Evolutionary conservation across 352 stramenopile species (phyloP).

Genomic region (Pseudoperonospora humuli): DNA sequence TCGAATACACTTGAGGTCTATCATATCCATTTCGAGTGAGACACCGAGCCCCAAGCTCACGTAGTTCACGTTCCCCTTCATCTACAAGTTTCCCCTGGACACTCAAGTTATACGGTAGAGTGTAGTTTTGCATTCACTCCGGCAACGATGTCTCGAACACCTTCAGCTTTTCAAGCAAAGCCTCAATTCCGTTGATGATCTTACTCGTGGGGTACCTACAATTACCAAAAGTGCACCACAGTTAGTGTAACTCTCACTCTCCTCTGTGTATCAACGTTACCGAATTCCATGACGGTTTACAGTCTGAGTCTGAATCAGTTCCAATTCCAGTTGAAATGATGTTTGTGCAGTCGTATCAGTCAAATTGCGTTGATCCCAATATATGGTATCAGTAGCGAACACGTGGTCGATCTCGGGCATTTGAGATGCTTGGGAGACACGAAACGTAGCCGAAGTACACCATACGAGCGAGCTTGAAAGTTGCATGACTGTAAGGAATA

Average conservation of each 20-base stretch:
- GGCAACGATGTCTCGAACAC: constrained; percentile 30
- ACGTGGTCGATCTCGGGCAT: constrained; percentile 19
- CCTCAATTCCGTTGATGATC: constrained; percentile 45
- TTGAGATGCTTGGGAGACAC: not conserved
- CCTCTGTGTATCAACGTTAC: constrained; percentile 10
- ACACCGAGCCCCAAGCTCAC: constrained; percentile 24
- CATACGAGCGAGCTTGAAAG: constrained; percentile 1
- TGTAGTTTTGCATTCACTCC: constrained; percentile 55
- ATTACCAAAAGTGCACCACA: not conserved
- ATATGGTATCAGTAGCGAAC: constrained; percentile 52
- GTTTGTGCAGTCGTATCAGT: not conserved
- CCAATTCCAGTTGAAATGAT: constrained; percentile 20
- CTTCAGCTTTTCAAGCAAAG: constrained; percentile 34
- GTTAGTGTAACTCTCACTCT: not conserved
- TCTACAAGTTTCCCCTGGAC: constrained; percentile 35
- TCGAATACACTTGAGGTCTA: constrained; percentile 21
- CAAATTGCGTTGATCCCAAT: constrained; percentile 38
- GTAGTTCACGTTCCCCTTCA: constrained; percentile 31
- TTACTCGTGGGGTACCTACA: constrained; percentile 42
- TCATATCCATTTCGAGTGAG: constrained; percentile 16
- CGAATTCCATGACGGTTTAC: constrained; percentile 54
- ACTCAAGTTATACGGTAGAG: constrained; percentile 55
- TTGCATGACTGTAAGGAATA: constrained; percentile 5
- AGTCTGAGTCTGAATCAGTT: constrained; percentile 52
- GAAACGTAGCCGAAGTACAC: not conserved